Conservation (phyloP, 2,329 filamentous ascomycete species). For the Thelonectria blattea region DNA sequence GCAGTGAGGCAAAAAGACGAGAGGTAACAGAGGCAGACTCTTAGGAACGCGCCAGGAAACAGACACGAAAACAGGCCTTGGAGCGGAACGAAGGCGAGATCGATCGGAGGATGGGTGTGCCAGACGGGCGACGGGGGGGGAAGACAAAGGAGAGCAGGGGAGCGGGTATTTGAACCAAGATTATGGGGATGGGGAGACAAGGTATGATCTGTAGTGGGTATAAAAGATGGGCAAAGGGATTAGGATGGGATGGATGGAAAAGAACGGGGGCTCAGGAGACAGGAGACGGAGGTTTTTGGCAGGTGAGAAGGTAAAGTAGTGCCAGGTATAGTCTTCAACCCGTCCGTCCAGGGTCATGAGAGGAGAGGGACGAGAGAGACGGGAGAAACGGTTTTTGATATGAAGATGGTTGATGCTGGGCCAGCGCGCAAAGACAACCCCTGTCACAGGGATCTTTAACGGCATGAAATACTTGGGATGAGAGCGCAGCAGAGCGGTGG, state of each 20-base stretch:
- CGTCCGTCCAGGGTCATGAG: constrained; percentile 26
- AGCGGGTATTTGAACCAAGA: constrained; percentile 45
- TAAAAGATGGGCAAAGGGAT: constrained; percentile 42
- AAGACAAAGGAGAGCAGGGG: constrained; percentile 41
- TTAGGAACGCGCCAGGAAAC: constrained; percentile 24
- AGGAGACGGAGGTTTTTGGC: constrained; percentile 38
- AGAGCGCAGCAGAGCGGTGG: constrained; percentile 34
- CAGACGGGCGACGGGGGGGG: constrained; percentile 40
- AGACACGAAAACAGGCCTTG: constrained; percentile 30
- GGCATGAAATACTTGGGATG: constrained; percentile 36
- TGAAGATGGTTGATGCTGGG: constrained; percentile 28
- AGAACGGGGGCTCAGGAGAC: constrained; percentile 31
- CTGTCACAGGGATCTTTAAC: constrained; percentile 30
- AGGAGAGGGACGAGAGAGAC: constrained; percentile 20
- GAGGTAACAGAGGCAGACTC: not conserved
- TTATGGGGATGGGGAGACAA: constrained; percentile 40
- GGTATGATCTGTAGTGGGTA: constrained; percentile 46
- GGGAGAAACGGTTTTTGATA: constrained; percentile 31
- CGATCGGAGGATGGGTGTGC: constrained; percentile 40
- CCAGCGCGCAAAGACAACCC: constrained; percentile 30
- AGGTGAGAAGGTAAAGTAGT: constrained; percentile 28
- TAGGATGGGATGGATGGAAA: constrained; percentile 35
- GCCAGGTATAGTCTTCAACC: constrained; percentile 18
- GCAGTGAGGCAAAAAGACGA: no score
- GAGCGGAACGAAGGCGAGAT: constrained; percentile 37